Evolutionary conservation across 225 moss, liverwort and hornwort species (phyloP).

Genomic region (Thuidium tamariscinum): DNA sequence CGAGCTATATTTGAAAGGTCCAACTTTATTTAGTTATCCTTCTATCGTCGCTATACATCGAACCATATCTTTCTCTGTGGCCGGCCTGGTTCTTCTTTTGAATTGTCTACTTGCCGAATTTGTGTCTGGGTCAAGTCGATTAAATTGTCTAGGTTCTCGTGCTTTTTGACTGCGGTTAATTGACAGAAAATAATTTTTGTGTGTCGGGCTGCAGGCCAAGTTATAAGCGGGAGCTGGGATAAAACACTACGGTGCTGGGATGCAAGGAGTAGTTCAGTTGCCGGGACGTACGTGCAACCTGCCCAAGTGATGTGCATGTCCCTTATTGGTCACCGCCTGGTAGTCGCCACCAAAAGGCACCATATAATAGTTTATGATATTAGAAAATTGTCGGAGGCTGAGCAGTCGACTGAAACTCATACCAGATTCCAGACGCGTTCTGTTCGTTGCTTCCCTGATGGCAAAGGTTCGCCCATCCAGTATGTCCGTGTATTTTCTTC

Average conservation of each 20-base stretch:
- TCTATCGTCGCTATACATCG: neutral
- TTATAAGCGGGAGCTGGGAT: constrained; percentile 89
- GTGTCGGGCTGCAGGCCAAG: constrained; percentile 47
- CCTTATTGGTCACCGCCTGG: constrained; percentile 64
- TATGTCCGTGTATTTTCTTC: neutral
- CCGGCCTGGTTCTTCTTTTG: neutral
- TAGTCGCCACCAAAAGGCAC: constrained; percentile 62
- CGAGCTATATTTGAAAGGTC: neutral
- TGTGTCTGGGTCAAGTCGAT: neutral
- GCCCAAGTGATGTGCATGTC: constrained; percentile 77
- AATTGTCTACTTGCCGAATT: neutral
- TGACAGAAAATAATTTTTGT: neutral
- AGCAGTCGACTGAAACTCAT: constrained; percentile 59
- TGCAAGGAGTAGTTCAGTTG: constrained; percentile 48
- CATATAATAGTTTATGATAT: constrained; percentile 73
- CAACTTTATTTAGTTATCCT: neutral
- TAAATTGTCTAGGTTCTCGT: neutral
- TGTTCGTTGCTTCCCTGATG: constrained; percentile 81
- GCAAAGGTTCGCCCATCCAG: constrained; percentile 49
- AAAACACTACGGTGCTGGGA: constrained; percentile 93
- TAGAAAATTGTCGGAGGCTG: constrained; percentile 71
- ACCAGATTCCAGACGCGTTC: constrained; percentile 70
- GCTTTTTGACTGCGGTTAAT: neutral
- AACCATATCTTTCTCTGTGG: neutral
- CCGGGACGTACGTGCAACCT: constrained; percentile 51